A percentile compares a stretch with the other conserved stretches of the same genome.
Conservation (phyloP, 768 basidiomycete species). For the Psilocybe cubensis region DNA sequence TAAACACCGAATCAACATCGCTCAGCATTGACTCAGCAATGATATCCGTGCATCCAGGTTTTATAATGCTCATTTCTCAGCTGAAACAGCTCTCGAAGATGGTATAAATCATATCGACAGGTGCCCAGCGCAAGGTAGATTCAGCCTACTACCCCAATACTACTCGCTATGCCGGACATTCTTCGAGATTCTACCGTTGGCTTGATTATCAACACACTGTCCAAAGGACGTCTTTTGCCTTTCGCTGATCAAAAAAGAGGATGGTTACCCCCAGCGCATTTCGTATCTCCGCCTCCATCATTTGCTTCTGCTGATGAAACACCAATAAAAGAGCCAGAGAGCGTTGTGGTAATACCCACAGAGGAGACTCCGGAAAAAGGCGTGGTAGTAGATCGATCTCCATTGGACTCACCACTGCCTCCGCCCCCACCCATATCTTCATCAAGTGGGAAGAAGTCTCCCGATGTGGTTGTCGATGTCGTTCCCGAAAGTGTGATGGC, state of each 20-base stretch:
- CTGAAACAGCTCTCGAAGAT: not conserved
- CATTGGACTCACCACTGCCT: not conserved
- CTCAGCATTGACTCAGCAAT: not conserved
- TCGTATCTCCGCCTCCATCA: not conserved
- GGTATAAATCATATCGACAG: not conserved
- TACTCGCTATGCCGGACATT: not conserved
- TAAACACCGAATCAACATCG: not conserved
- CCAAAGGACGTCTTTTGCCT: not conserved
- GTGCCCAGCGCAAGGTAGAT: not conserved
- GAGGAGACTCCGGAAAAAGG: not conserved
- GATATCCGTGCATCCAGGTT: not conserved
- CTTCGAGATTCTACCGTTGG: slow-evolving; percentile 1
- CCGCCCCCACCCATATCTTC: not conserved
- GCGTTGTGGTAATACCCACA: not conserved
- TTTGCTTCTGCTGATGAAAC: not conserved
- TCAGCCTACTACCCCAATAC: not conserved
- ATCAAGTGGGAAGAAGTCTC: not conserved
- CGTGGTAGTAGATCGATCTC: not conserved
- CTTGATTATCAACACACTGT: not conserved
- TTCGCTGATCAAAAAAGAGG: not conserved
- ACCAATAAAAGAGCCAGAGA: not conserved
- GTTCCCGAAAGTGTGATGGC: not conserved
- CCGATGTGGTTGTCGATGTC: not conserved
- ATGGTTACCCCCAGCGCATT: not conserved
- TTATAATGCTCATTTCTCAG: not conserved